phyloP scores from a whole-genome alignment of 129 eudicot genomes.

The Heracleum sosnowskyi region DNA sequence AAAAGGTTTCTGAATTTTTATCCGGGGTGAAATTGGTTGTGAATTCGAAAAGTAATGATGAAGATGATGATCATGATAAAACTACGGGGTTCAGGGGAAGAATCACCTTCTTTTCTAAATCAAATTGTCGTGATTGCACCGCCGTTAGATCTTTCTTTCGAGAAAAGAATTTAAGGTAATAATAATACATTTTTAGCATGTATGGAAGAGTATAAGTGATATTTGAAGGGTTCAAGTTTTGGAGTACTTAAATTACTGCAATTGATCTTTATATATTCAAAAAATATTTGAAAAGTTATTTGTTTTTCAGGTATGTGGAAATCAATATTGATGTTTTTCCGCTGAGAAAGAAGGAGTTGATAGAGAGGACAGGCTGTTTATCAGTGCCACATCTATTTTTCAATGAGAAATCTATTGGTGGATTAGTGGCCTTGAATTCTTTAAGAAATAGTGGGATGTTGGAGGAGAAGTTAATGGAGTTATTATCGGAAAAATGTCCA shows the following conservation, averaged over 20 bases:
- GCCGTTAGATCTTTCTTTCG: conserved; percentile 42
- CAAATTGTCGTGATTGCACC: conserved; percentile 44
- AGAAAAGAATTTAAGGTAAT: conserved; percentile 26
- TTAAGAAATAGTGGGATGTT: conserved; percentile 73
- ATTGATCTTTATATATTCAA: neutral
- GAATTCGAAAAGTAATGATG: neutral
- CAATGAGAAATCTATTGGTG: conserved; percentile 78
- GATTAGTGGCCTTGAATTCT: conserved; percentile 80
- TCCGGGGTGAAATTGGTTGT: conserved; percentile 46
- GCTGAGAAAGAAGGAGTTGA: conserved; percentile 27
- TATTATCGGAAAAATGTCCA: conserved; percentile 50
- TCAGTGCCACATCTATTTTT: conserved; percentile 82
- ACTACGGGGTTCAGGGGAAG: conserved; percentile 24
- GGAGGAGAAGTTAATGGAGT: conserved; percentile 65
- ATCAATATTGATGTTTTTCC: conserved; percentile 58
- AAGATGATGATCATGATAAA: neutral
- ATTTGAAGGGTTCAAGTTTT: neutral
- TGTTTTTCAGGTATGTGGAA: conserved; percentile 27
- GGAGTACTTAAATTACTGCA: neutral
- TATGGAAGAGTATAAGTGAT: neutral
- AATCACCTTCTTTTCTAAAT: conserved; percentile 45
- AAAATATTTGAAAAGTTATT: neutral
- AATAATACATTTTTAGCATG: neutral
- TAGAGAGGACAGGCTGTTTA: conserved; percentile 32
- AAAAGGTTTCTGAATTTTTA: conserved; percentile 60